Conservation (phyloP, 805 yeast genomes). For the Deakozyma indianensis region DNA sequence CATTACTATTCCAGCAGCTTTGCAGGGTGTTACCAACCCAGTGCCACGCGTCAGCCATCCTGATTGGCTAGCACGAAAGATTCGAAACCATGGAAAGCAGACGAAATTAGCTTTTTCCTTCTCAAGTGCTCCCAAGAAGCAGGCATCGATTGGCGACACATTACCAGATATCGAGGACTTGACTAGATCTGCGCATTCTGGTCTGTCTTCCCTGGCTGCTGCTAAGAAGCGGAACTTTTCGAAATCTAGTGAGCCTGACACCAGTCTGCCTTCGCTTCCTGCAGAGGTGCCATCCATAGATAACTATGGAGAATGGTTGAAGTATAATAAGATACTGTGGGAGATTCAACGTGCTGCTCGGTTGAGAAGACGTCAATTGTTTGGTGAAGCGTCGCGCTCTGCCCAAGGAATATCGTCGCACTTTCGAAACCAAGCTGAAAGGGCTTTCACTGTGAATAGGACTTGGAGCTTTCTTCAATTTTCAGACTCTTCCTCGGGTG, state of each 20-base stretch:
- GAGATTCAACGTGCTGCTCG: slow-evolving; percentile 56
- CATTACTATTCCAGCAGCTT: slow-evolving; percentile 93
- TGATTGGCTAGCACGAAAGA: slow-evolving; percentile 63
- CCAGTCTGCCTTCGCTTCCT: slow-evolving; percentile 13
- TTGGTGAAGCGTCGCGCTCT: slow-evolving; percentile 46
- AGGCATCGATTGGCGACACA: slow-evolving; percentile 4
- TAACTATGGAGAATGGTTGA: slow-evolving; percentile 35
- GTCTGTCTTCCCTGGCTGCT: slow-evolving; percentile 13
- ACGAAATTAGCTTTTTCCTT: slow-evolving; percentile 48
- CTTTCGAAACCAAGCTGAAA: slow-evolving; percentile 64
- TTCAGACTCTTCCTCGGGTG: slow-evolving; percentile 25
- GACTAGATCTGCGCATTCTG: slow-evolving; percentile 21
- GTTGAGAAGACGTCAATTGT: slow-evolving; percentile 56
- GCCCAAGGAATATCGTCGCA: slow-evolving; percentile 39
- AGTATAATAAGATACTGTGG: slow-evolving; percentile 84
- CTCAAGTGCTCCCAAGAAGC: slow-evolving; percentile 18
- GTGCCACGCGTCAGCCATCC: slow-evolving; percentile 93
- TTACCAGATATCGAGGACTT: slow-evolving; percentile 67
- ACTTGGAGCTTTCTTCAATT: slow-evolving; percentile 82
- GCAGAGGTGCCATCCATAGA: slow-evolving; percentile 8
- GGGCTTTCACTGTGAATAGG: slow-evolving; percentile 43
- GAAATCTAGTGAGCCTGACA: slow-evolving; percentile 12
- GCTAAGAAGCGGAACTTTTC: slow-evolving; percentile 10
- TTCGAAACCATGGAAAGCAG: slow-evolving; percentile 61
- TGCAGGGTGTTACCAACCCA: slow-evolving; percentile 77